A percentile compares a stretch with the other conserved stretches of the same genome.
Conservation (phyloP, 169 alveolate species). For the Cryptosporidium canis region DNA sequence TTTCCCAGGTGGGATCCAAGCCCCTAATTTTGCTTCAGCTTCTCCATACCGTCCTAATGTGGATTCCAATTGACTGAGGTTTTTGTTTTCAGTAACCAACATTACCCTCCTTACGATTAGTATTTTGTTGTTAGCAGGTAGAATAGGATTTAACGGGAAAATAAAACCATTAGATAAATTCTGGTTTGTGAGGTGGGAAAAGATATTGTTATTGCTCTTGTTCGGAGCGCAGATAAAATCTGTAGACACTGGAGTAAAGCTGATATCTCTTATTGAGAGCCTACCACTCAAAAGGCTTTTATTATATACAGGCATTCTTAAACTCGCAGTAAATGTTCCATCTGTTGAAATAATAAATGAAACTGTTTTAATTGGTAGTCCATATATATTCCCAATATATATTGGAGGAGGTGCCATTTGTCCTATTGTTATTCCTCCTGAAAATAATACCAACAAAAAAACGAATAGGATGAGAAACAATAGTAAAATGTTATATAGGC, state of each 20-base stretch:
- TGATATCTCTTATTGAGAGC: conserved; percentile 20
- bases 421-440: conserved; percentile 71
- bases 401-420: conserved; percentile 71
- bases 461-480: conserved; percentile 37
- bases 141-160: conserved; percentile 37
- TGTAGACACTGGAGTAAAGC: conserved; percentile 28
- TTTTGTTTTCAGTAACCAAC: not conserved
- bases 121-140: conserved; percentile 7
- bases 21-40: conserved; percentile 49
- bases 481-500: conserved; percentile 21
- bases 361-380: conserved; percentile 53
- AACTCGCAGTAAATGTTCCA: conserved; percentile 47
- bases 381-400: conserved; percentile 50
- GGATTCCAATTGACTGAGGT: conserved; percentile 30
- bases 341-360: conserved; percentile 34
- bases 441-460: conserved; percentile 42
- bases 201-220: conserved; percentile 15
- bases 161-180: conserved; percentile 39
- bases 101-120: not conserved
- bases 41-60: conserved; percentile 64
- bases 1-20: conserved; percentile 61
- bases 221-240: conserved; percentile 42
- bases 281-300: conserved; percentile 58
- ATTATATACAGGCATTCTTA: conserved; percentile 35
- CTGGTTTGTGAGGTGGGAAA: not conserved